Evolutionary conservation across 139 green algal genomes (phyloP).

Genomic region (Chlorella vulgaris): DNA sequence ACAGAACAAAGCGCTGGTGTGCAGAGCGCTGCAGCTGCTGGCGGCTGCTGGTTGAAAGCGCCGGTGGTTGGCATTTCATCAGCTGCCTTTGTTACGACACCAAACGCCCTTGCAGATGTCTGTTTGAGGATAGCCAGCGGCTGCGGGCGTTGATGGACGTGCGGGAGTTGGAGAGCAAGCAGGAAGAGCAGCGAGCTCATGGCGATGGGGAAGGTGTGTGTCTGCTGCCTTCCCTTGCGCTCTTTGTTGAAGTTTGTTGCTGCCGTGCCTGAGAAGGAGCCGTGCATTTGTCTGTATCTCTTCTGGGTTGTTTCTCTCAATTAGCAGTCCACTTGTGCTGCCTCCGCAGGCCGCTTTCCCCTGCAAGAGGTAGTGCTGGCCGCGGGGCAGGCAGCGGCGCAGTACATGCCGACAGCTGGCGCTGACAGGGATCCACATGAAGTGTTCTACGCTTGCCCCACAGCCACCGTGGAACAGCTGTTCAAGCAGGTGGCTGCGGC

Average conservation of each 20-base stretch:
- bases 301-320: background rate
- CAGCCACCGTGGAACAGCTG: background rate
- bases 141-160: background rate
- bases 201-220: background rate
- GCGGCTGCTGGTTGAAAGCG: background rate
- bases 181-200: background rate
- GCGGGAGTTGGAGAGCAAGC: background rate
- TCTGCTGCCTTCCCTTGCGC: background rate
- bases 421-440: background rate
- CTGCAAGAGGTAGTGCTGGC: background rate
- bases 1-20: too few relatives aligned
- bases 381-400: background rate
- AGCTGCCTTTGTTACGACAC: background rate
- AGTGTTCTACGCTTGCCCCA: constrained; percentile 14
- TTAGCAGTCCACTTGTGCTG: background rate
- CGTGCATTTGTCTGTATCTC: background rate
- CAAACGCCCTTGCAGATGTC: background rate
- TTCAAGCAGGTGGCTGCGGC: constrained; percentile 10
- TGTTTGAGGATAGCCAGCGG: constrained; percentile 13
- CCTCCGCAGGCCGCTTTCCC: background rate
- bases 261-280: background rate
- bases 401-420: background rate
- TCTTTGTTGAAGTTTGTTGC: background rate
- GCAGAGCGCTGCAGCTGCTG: background rate
- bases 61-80: background rate